Conservation (phyloP, 73 alveolate species). For the Paramecium sonneborni region DNA sequence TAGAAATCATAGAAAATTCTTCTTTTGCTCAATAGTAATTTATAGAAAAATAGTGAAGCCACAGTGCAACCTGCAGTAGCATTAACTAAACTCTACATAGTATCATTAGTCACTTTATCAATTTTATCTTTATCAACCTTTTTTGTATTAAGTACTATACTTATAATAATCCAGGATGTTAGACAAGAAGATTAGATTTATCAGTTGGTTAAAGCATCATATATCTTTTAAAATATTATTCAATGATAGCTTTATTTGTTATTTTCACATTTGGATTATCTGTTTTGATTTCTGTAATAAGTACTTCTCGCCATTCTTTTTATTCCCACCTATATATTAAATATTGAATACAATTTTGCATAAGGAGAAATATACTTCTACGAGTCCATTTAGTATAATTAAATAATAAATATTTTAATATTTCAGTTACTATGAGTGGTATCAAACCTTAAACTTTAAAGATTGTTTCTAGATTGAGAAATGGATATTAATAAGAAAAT, state of each 20-base stretch:
- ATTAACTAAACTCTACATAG: not conserved
- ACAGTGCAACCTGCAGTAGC: conserved; percentile 3
- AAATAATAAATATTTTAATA: not conserved
- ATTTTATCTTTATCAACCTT: conserved; percentile 16
- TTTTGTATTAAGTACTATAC: not conserved
- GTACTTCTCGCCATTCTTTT: not conserved
- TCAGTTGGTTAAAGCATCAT: not conserved
- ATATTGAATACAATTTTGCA: not conserved
- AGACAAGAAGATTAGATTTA: not conserved
- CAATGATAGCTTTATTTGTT: not conserved
- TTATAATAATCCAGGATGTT: not conserved
- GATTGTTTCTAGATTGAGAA: not conserved
- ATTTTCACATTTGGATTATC: not conserved
- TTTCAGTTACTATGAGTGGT: not conserved
- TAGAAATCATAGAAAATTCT: conserved; percentile 3
- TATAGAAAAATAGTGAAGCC: not conserved
- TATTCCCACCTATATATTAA: not conserved
- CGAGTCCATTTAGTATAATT: not conserved
- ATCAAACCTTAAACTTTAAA: not conserved
- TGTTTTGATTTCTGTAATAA: not conserved
- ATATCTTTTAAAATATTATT: not conserved
- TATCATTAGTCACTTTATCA: not conserved
- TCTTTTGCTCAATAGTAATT: conserved; percentile 8
- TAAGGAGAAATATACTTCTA: not conserved
- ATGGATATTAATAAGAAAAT: not conserved